Conservation (phyloP, 139 green algal genomes). For the Chara braunii region DNA sequence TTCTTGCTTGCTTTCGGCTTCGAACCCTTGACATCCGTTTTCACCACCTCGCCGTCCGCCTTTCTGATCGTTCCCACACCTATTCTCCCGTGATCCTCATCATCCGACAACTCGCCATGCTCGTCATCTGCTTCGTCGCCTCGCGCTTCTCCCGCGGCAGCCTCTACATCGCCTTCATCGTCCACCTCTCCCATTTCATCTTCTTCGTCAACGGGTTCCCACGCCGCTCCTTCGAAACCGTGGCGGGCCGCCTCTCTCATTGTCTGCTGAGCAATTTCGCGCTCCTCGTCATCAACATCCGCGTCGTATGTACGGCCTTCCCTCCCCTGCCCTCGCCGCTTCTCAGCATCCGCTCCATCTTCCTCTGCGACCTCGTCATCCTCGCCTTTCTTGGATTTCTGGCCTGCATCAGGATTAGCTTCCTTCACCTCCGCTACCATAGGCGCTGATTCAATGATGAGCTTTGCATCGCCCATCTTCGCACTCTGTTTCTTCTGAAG, state of each 20-base stretch:
- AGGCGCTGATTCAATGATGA: too few species aligned
- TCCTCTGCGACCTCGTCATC: conserved; percentile 29
- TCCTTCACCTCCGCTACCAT: not conserved
- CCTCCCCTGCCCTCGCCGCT: not conserved
- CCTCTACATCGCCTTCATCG: too few species aligned
- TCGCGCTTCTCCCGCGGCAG: too few species aligned
- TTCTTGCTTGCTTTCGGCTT: conserved; percentile 1
- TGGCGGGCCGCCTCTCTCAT: not conserved
- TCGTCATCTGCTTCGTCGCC: too few species aligned
- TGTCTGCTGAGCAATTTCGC: not conserved
- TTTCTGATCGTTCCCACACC: not conserved
- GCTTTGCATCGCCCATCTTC: too few species aligned
- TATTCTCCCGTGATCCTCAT: too few species aligned
- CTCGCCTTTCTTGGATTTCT: conserved; percentile 26
- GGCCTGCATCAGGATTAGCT: conserved; percentile 20
- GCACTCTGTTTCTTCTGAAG: conserved; percentile 39
- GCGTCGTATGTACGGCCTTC: conserved; percentile 17
- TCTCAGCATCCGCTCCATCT: not conserved
- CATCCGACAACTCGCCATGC: too few species aligned
- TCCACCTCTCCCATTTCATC: too few species aligned
- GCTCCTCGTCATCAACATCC: conserved; percentile 30
- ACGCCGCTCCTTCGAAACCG: too few species aligned
- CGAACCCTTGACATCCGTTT: not conserved
- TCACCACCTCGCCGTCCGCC: not conserved
- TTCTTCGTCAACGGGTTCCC: too few species aligned